Percentiles rank a stretch among this genome's conserved stretches.
These are phyloP conservation scores for Xylaria digitata DNA, from an alignment of 2,329 filamentous ascomycete genomes.

Conservation along the genomic window DNA sequence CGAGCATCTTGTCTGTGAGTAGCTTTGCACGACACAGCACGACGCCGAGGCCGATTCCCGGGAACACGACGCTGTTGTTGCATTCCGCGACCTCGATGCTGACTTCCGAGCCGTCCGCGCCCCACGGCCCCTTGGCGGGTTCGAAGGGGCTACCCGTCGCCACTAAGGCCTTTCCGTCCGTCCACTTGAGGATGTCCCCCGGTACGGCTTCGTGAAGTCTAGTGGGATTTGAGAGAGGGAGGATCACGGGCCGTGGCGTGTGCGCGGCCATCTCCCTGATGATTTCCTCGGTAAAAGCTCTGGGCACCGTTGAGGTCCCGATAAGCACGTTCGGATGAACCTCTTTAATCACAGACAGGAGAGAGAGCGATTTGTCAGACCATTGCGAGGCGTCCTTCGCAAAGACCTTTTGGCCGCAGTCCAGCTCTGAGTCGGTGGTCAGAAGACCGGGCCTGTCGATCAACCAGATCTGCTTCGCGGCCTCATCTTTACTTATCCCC, in stretches of 20 bases:
- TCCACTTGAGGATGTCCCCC: constrained; percentile 81
- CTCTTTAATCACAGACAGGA: constrained; percentile 74
- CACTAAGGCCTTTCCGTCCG: constrained; percentile 78
- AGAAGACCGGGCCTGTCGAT: constrained; percentile 85
- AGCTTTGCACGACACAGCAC: constrained; percentile 75
- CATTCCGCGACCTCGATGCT: constrained; percentile 75
- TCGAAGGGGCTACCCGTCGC: constrained; percentile 87
- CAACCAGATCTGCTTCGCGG: constrained; percentile 82
- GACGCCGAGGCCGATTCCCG: constrained; percentile 83
- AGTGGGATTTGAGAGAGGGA: constrained; percentile 89
- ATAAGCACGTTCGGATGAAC: constrained; percentile 85
- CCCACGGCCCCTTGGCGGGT: constrained; percentile 73
- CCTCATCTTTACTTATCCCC: constrained; percentile 76
- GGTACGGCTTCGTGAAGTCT: constrained; percentile 84
- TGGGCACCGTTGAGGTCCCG: constrained; percentile 83
- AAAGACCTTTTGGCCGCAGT: constrained; percentile 74
- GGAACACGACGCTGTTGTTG: constrained; percentile 89
- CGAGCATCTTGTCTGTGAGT: constrained; percentile 82
- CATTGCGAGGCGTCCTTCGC: constrained; percentile 74
- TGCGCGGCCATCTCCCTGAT: constrained; percentile 80
- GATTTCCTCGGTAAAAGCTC: constrained; percentile 79
- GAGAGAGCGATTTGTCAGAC: constrained; percentile 65
- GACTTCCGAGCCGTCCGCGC: constrained; percentile 57
- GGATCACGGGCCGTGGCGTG: constrained; percentile 77
- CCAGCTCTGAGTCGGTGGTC: constrained; percentile 70